Base-by-base conservation (phyloP, 768 basidiomycete genomes). In the Tylopilus balloui region DNA sequence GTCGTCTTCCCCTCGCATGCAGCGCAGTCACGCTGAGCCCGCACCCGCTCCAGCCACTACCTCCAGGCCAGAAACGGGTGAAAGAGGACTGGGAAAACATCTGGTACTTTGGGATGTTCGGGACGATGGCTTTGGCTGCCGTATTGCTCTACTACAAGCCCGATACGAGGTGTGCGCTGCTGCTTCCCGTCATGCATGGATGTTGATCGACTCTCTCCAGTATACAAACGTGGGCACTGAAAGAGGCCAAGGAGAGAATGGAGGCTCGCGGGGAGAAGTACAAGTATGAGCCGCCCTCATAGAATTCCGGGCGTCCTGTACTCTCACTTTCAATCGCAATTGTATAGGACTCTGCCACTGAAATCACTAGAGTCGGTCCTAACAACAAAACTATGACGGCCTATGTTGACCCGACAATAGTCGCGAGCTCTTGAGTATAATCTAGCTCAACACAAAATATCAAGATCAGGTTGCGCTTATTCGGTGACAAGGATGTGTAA, bases 61-160 rank as follows among this genome's bases (percentile, higher is more conserved):
- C 84, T 27, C 79, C 84, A 4, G 90, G 90, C 10, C 83, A 89
- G 69, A 94, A 89, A 66, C 79, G 92, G 61, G 80, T 85, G 64
- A 86, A 85, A 66, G 90, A 94, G 66, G 80, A 84, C 20, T 96
- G 92, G 92, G 93, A 96, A 73, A 83, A 78, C 55, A 75, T 89
- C 34, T 96, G 91, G 87, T 89, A 90, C 62, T 66, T 83, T 53
- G 93, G 92, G 27, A 92, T 96, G 88, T 92, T 88, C 62, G 93
- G 93, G 28, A 74, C 81, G 12, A 86, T 96, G 80, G 80, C 74
- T 5, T 71, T 92, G 52, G 88, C 84, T 25, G 68, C 78, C 10
- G 79, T 93, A 27, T 71, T 89, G 65, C 70, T 92, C 21, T 90
- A 91, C 69, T 94, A 92, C 74, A 94, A 94, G 70, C 92, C 92